Evolutionary conservation across 176 grass and related monocot genomes (phyloP).

Genomic region (Canna indica): DNA sequence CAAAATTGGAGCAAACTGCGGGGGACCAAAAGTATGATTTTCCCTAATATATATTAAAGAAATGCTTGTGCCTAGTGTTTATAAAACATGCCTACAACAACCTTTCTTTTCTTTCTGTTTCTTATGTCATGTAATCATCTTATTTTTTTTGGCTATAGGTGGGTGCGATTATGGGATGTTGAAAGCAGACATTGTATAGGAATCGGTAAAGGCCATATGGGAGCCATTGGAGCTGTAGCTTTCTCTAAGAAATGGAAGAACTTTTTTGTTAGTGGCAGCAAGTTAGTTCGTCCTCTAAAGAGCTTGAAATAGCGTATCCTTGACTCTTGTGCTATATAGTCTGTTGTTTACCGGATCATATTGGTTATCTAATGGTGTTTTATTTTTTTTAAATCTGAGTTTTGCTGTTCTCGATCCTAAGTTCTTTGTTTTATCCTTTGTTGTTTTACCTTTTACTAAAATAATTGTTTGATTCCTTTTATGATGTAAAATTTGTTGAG

Average conservation of each 20-base stretch:
- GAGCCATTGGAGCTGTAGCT: constrained; percentile 74
- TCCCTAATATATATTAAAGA: background rate
- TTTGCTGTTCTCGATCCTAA: background rate
- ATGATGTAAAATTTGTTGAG: background rate
- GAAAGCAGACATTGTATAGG: constrained; percentile 71
- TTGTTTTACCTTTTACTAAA: background rate
- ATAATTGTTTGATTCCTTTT: background rate
- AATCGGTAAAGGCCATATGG: constrained; percentile 75
- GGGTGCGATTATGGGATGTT: constrained; percentile 75
- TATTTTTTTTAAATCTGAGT: background rate
- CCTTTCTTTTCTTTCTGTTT: background rate
- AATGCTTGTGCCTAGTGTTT: background rate
- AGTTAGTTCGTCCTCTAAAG: constrained; percentile 35
- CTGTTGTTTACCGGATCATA: background rate
- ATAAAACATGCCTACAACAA: background rate
- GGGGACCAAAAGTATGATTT: no score
- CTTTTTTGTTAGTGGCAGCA: constrained; percentile 89
- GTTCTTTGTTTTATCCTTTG: background rate
- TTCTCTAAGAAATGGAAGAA: constrained; percentile 82
- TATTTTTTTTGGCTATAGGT: constrained; percentile 25
- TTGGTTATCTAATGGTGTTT: background rate
- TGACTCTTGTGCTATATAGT: background rate
- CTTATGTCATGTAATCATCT: constrained; percentile 3
- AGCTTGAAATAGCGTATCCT: background rate
- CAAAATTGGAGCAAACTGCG: no score